Base-by-base conservation (phyloP, 78 protist genomes). In the Dictyostelium discoideum region DNA sequence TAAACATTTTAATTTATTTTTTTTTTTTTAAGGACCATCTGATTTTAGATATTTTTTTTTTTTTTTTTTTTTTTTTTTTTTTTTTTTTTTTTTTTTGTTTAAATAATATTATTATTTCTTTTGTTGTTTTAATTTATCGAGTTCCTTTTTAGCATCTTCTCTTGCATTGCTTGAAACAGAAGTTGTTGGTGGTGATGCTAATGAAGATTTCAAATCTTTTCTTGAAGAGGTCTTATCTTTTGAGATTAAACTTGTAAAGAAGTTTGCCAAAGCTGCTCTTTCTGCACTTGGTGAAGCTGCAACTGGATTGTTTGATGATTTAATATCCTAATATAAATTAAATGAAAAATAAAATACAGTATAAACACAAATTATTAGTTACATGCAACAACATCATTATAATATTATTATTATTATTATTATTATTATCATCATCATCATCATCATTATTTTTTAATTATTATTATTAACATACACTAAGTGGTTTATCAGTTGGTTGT, bases 261-360 rank as follows among this genome's bases (percentile, higher is more conserved):
- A 93, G 57, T 86, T 93, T 39, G 88, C 77, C 57, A 93, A 74
- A 16, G 89, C 96, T 20, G 96, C 96, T 50, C 81, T 92, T 84
- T 93, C 96, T 3, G 95, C 88, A 14, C 48, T 7, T 72, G 87
- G 95, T 13, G 90, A 26, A 8, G 79, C 60, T 3, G 63, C 81
- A 74, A 74, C 72, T 78, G 79, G 80, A 46, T 82, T 14, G 6
- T 57, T 42, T 32, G 93, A 16, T 8, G 76, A 29, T n/a, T 60
- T 60, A 20, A 60, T 60, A 40, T 86, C 69, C 69, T 60, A 60
- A 16, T 54, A 16, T 54, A 54, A 16, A 32, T 3, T 1, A 54
- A 16, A 16, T 16, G 16, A 54, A 54, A 22, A 1, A 16, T 2
- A 3, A 54, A 16, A 3, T 2, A 14, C 2, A 16, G 1, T 54